Evolutionary conservation across 225 moss, liverwort and hornwort genomes (phyloP), one percentile per base, ranked within the genome.

Genomic region (Takakia lepidozioides): DNA sequence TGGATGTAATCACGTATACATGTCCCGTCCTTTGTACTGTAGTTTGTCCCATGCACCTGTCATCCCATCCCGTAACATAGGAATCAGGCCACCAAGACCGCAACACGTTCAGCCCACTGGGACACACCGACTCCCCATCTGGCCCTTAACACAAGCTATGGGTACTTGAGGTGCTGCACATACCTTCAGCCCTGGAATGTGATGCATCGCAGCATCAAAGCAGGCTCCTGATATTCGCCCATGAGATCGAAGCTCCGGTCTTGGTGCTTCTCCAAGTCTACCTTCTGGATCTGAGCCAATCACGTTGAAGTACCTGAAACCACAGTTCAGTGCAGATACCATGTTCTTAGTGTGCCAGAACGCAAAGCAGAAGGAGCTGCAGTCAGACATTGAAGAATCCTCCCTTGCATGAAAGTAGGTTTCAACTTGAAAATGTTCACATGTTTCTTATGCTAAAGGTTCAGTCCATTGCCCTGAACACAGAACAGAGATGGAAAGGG

Each of bases 191-290:
- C 76, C 93, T 28, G 70, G 51, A 60, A 69, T 71, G 35, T 48
- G 25, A 13, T 86, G 88, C 71, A 81, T 71, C 1, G 93, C 93
- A 37, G 88, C 88, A 68, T 93, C 88, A 55, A 93, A 88, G 61
- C 93, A 88, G 35, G 93, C 93, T 34, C 93, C 93, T 46, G 93
- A 89, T 54, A 93, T 86, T 27, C 93, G 83, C 30, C 86, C 86
- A 52, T 93, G 86, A 22, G 43, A 65, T 43, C 86, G 83, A 57
- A 93, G 83, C 23, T 88, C 93, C 14, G 83, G 75, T 44, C 88
- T 69, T n/a, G 93, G 93, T 54, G 65, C 86, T 79, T 93, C 93
- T 71, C 93, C 93, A 0, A 93, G 73, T 48, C 81, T 75, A 22
- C 86, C 80, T 53, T 81, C 16, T 38, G 81, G 65, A 54, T 93